Evolutionary conservation across 805 yeast species (phyloP).

Genomic region (Teunomyces pallodes): DNA sequence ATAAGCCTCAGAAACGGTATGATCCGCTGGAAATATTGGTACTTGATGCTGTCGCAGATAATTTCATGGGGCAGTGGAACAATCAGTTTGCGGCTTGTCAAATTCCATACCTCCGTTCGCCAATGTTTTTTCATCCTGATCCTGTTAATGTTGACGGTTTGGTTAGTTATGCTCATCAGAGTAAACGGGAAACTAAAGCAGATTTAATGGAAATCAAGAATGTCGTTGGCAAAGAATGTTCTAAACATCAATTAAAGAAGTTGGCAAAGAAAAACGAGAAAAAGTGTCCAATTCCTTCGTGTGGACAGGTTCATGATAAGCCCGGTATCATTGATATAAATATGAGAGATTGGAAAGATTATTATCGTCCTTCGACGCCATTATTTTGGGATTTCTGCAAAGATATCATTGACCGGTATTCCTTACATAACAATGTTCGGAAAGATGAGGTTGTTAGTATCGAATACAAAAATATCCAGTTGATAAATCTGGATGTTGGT

Average conservation of each 20-base stretch:
- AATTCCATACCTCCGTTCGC: slow-evolving; percentile 43
- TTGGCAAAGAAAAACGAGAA: slow-evolving; percentile 16
- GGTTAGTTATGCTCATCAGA: slow-evolving; percentile 36
- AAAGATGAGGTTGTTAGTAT: slow-evolving; percentile 34
- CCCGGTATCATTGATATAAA: slow-evolving; percentile 41
- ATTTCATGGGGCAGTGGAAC: slow-evolving; percentile 44
- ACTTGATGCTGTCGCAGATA: slow-evolving; percentile 31
- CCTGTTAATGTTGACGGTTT: slow-evolving; percentile 44
- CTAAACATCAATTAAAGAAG: slow-evolving; percentile 42
- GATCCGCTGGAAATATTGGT: slow-evolving; percentile 32
- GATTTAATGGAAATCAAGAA: slow-evolving; percentile 41
- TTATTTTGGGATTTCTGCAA: slow-evolving; percentile 40
- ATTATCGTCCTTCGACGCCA: slow-evolving; percentile 41
- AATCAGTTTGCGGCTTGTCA: slow-evolving; percentile 40
- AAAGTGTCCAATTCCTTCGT: slow-evolving; percentile 16
- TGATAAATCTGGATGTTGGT: slow-evolving; percentile 18
- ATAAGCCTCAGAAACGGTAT: slow-evolving; percentile 15
- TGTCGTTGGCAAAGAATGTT: slow-evolving; percentile 44
- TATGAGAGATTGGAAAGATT: slow-evolving; percentile 44
- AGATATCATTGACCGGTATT: slow-evolving; percentile 31
- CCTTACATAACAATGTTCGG: slow-evolving; percentile 24
- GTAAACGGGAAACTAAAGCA: slow-evolving; percentile 23
- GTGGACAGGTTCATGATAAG: slow-evolving; percentile 21
- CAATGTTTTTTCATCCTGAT: slow-evolving; percentile 50
- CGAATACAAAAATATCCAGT: slow-evolving; percentile 24